Percentiles rank a stretch among this genome's conserved stretches.
These are phyloP conservation scores for Oehlia diaphana DNA, from an alignment of 192 early-diverging fungal genomes.

Conservation along the genomic window DNA sequence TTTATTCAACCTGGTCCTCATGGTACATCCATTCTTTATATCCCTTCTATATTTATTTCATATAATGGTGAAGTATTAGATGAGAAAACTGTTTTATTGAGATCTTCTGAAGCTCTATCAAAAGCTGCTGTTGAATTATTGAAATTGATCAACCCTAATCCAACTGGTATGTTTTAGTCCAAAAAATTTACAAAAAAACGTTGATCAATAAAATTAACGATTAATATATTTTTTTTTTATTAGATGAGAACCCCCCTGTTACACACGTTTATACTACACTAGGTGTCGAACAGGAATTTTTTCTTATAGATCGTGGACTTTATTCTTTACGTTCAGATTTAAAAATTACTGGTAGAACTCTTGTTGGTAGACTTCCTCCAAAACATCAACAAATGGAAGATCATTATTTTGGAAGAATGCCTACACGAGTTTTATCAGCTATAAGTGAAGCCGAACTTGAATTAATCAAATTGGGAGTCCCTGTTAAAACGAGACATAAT, in stretches of 20 bases:
- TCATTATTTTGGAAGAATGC: conserved; percentile 99
- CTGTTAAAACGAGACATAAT: conserved; percentile 99
- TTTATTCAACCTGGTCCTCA: conserved; percentile 92
- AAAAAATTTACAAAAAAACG: no score
- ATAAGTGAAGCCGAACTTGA: conserved; percentile 96
- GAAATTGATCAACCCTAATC: conserved; percentile 63
- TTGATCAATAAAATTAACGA: no score
- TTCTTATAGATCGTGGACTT: conserved; percentile 94
- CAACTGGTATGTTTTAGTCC: conserved; percentile 42
- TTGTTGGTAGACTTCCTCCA: conserved; percentile 91
- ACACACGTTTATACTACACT: conserved; percentile 89
- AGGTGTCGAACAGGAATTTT: conserved; percentile 99
- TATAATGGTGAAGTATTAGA: conserved; percentile 99
- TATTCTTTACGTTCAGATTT: conserved; percentile 95
- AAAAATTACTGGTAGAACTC: conserved; percentile 93
- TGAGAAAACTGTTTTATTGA: conserved; percentile 96
- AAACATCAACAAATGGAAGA: conserved; percentile 99
- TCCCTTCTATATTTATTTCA: conserved; percentile 98
- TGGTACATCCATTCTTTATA: conserved; percentile 90
- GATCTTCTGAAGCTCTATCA: conserved; percentile 86
- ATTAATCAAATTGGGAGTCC: conserved; percentile 90
- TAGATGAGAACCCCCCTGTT: conserved; percentile 50
- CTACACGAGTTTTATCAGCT: conserved; percentile 84
- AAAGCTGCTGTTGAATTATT: conserved; percentile 80
- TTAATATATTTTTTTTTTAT: neutral